A percentile compares a stretch with the other conserved stretches of the same genome.
These are phyloP conservation scores for Citrullus mucosospermus DNA, from an alignment of 306 rosid genomes.

Conservation along the genomic window DNA sequence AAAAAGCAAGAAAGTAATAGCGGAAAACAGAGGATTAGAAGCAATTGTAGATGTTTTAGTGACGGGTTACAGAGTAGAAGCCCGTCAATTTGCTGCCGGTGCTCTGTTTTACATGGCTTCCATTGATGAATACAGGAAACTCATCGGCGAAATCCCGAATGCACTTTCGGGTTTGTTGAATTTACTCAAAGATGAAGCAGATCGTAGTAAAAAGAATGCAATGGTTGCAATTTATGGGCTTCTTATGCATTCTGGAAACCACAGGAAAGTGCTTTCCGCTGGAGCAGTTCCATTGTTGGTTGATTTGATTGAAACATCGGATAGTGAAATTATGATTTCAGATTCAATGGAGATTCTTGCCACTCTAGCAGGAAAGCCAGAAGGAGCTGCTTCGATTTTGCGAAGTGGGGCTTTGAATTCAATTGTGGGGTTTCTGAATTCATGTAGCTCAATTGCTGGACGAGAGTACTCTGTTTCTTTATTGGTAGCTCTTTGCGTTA, in stretches of 20 bases:
- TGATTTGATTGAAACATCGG: conserved; percentile 16
- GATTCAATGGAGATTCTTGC: conserved; percentile 61
- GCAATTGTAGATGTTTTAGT: conserved; percentile 38
- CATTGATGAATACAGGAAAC: conserved; percentile 28
- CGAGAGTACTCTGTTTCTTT: conserved; percentile 60
- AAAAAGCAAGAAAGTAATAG: conserved; percentile 29
- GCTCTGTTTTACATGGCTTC: conserved; percentile 63
- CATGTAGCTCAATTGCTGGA: conserved; percentile 39
- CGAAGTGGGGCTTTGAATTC: conserved; percentile 25
- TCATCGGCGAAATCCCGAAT: conserved; percentile 44
- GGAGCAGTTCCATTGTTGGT: conserved; percentile 42
- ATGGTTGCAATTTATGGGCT: conserved; percentile 61
- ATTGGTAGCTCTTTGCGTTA: conserved; percentile 45
- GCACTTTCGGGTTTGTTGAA: conserved; percentile 40
- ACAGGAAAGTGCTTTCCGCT: conserved; percentile 27
- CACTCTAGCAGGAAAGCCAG: conserved; percentile 46
- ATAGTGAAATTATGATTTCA: conserved; percentile 35
- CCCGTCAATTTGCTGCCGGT: conserved; percentile 58
- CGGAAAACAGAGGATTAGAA: conserved; percentile 41
- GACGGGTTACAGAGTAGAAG: conserved; percentile 32
- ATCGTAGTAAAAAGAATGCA: conserved; percentile 50
- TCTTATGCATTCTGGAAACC: conserved; percentile 39
- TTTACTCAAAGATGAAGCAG: conserved; percentile 30
- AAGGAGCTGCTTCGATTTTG: conserved; percentile 33
- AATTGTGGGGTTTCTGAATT: conserved; percentile 29